These are phyloP conservation scores for Silybum marianum DNA, from an alignment of 129 eudicot species.

Conservation along the genomic window DNA sequence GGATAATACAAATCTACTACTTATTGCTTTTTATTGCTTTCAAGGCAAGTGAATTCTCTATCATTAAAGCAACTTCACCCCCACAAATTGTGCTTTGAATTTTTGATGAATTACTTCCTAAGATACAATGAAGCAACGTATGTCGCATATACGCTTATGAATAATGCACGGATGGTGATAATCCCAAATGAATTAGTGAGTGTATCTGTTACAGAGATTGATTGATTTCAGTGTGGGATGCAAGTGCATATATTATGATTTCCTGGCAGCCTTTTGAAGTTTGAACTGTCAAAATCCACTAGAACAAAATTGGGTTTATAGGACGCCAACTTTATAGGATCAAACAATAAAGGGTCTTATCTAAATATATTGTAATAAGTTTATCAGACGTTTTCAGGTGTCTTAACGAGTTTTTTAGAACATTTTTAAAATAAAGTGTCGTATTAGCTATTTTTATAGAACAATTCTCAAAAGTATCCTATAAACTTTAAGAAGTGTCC, in stretches of 20 bases:
- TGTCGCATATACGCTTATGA: background rate
- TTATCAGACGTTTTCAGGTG: no score
- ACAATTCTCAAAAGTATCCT: no score
- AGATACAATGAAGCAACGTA: background rate
- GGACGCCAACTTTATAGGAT: no score
- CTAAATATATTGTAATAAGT: no score
- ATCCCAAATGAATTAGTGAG: background rate
- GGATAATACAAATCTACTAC: no score
- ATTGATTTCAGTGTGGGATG: background rate
- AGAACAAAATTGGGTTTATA: no score
- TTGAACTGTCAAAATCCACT: no score
- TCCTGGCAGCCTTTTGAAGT: background rate
- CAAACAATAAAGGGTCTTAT: no score
- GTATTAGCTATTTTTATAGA: no score
- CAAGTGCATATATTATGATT: background rate
- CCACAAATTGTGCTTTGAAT: background rate
- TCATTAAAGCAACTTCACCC: background rate
- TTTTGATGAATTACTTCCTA: background rate
- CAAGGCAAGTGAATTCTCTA: background rate
- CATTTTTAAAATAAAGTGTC: no score
- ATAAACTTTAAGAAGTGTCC: no score
- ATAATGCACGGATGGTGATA: background rate
- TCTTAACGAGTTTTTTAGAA: no score
- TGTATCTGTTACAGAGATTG: background rate
- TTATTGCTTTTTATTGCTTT: background rate